Evolutionary conservation across 176 grass and related monocot genomes (phyloP), one percentile per base, ranked within the genome.

Genomic region (Panicum miliaceum): DNA sequence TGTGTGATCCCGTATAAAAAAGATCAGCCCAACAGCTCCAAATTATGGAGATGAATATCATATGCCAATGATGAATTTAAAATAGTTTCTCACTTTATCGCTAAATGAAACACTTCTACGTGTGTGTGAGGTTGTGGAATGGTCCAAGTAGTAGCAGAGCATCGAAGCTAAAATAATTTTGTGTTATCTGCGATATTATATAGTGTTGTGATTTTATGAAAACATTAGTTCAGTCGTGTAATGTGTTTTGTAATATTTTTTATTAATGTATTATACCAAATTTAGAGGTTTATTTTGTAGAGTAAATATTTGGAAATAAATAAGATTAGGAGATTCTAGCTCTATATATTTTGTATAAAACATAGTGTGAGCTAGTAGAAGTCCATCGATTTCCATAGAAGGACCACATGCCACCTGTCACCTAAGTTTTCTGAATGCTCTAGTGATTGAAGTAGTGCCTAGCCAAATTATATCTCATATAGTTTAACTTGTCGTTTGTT

Each of bases 1-100:
- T 57, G 79, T 81, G 64, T 81, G 64, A 7, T 57, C 48, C n/a
- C 34, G 69, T 69, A 81, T 26, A 60, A 60, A 26, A 58, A n/a
- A 15, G 22, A 19, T 42, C 20, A 57, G 64, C n/a, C 12, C 63
- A 54, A 40, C 20, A 50, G 13, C 60, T 80, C 77, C 5, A 16
- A 20, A n/a, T 65, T 42, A 45, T 20, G 16, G 12, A 82, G 19
- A 11, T 73, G 1, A 25, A 46, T 35, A n/a, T 75, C 26, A 22
- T 75, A 12, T 8, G 8, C 1, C 32, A 38, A 57, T 40, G 32
- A 38, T 75, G 22, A 15, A 3, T 14, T 35, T 3, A 34, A 5
- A 65, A 65, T 29, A 63, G 26, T 63, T 16, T 7, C 23, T 32
- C 12, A 4, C 60, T 32, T 29, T 62, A 1, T 62, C 29, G 60